Percentiles rank a stretch among this genome's conserved stretches.
Evolutionary conservation across 2,329 filamentous ascomycete genomes (phyloP).

Genomic region (Diaporthe batatas): DNA sequence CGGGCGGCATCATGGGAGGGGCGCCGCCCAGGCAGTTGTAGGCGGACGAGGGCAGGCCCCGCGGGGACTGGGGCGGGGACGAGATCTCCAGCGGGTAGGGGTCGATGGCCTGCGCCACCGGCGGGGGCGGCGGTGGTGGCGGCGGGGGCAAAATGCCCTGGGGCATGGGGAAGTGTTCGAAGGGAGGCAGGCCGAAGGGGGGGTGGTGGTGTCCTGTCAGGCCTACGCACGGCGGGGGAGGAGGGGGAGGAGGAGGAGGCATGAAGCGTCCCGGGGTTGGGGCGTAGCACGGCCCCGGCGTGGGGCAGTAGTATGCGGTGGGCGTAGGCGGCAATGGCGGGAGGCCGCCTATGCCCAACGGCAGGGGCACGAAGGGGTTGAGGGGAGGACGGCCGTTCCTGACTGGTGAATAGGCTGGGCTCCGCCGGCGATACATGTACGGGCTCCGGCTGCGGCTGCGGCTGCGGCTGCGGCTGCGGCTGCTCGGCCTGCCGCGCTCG

Average conservation of each 20-base stretch:
- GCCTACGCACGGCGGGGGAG: neutral
- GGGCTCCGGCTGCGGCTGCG: slow-evolving; percentile 23
- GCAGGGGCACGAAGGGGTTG: slow-evolving; percentile 30
- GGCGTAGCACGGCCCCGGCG: neutral
- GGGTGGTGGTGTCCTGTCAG: neutral
- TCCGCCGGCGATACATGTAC: neutral
- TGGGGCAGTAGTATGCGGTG: neutral
- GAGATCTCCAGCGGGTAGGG: slow-evolving; percentile 19
- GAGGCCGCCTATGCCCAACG: neutral
- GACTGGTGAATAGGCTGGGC: neutral
- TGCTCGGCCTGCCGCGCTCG: neutral
- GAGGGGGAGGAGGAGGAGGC: no score
- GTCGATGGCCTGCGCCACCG: neutral
- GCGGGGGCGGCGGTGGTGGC: no score
- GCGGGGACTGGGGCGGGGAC: slow-evolving; percentile 4
- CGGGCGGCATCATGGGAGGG: neutral
- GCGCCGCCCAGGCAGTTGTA: slow-evolving; percentile 17
- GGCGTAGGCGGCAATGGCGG: neutral
- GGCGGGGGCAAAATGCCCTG: no score
- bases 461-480: neutral
- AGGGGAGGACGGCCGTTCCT: neutral
- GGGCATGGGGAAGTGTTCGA: neutral
- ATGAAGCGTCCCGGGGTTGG: slow-evolving; percentile 5
- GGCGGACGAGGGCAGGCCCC: neutral
- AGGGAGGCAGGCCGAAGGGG: neutral